Base-by-base conservation (phyloP, 768 basidiomycete genomes). In the Leccinum truebloodii region DNA sequence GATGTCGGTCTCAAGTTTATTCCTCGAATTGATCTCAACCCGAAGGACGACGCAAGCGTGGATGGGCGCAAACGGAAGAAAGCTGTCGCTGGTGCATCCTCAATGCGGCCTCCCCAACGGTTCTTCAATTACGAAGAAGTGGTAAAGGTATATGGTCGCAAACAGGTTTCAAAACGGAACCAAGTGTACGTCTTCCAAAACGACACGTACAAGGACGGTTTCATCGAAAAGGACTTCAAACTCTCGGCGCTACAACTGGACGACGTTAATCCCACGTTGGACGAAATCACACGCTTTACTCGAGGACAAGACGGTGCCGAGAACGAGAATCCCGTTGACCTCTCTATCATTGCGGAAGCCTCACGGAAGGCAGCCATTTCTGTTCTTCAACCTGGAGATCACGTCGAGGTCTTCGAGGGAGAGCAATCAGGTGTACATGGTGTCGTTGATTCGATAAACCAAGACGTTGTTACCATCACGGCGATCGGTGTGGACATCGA, bases 21-120 rank as follows among this genome's bases (percentile, higher is more conserved):
- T 60, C 97, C 97, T n/a, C 91, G 97, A 69, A 97, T 99, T 71
- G 97, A 99, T 76, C 80, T 98, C 55, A 92, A 89, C 60, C 96
- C 96, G 34, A 86, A 88, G 58, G 95, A 97, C 60, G 91, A 93
- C 39, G 75, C 82, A 9, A 78, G 79, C 0, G 81, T 85, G 30
- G 86, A 81, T 63, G 83, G 85, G 32, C 87, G 86, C 69, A 96
- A 96, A 74, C 85, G 92, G 56, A 90, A 92, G 71, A 94, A 92
- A 70, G 73, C 75, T 4, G 77, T 77, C 1, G 65, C 82, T 2
- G 75, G 77, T 5, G 69, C 78, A 9, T 75, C 83, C 6, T 78
- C 80, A n/a, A 83, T 88, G 75, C 88, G 95, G 14, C 94, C 97
- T 1, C 91, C 95, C 1, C 92, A 94, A 69, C 85, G 92, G 37